A percentile compares a stretch with the other conserved stretches of the same genome.
These are phyloP conservation scores for Talaromyces funiculosus DNA, from an alignment of 2,329 filamentous ascomycete genomes.

Conservation along the genomic window DNA sequence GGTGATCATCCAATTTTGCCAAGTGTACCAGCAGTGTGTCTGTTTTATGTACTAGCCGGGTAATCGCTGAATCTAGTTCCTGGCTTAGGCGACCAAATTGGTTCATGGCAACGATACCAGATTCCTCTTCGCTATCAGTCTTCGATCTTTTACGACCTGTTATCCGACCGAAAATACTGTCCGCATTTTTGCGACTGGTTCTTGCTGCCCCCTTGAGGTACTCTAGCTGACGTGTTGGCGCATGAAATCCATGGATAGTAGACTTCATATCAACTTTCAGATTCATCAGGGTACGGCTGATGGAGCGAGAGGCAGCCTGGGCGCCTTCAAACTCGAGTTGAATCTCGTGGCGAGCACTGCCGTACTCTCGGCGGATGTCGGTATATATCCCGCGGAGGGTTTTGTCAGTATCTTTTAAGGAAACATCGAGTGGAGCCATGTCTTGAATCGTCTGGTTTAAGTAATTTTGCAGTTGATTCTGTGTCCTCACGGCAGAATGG, in stretches of 20 bases:
- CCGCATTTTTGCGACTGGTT: background rate
- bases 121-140: background rate
- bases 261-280: slow-evolving; percentile 32
- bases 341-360: slow-evolving; percentile 29
- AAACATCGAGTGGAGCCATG: slow-evolving; percentile 6
- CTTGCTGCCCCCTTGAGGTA: background rate
- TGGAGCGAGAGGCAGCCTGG: slow-evolving; percentile 27
- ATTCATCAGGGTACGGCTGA: slow-evolving; percentile 30
- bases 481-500: slow-evolving; percentile 6
- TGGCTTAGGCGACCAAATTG: slow-evolving; percentile 7
- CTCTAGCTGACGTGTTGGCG: background rate
- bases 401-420: slow-evolving; percentile 5
- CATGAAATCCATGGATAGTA: slow-evolving; percentile 21
- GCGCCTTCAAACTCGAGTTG: slow-evolving; percentile 35
- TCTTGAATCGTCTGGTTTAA: slow-evolving; percentile 7
- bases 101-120: background rate
- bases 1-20: slow-evolving; percentile 13
- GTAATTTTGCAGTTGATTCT: slow-evolving; percentile 10
- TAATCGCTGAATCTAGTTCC: slow-evolving; percentile 1
- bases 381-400: slow-evolving; percentile 23
- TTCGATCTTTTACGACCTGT: background rate
- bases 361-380: slow-evolving; percentile 24
- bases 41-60: slow-evolving; percentile 5
- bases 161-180: slow-evolving; percentile 3
- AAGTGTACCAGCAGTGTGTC: slow-evolving; percentile 1